A percentile compares a stretch with the other conserved stretches of the same genome.
phyloP scores from a whole-genome alignment of 306 rosid genomes.

The Purshia tridentata region DNA sequence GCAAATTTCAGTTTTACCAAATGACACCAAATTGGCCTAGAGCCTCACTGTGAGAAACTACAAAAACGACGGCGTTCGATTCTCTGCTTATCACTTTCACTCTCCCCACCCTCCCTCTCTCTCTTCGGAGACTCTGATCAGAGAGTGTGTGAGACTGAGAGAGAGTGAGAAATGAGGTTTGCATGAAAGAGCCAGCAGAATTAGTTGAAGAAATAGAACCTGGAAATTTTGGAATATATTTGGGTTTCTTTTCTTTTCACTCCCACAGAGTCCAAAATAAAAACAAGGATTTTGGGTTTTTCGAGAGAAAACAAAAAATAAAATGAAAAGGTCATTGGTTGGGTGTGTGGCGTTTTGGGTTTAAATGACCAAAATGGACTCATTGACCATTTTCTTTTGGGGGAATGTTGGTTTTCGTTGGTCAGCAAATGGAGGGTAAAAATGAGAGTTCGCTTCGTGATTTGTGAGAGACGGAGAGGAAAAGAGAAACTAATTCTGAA shows the following conservation, averaged over 20 bases:
- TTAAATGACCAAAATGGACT: background rate
- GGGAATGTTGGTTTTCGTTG: background rate
- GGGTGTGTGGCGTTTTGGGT: background rate
- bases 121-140: background rate
- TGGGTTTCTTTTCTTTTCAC: background rate
- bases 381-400: background rate
- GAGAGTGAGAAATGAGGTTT: background rate
- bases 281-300: background rate
- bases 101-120: background rate
- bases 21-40: background rate
- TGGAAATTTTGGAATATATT: constrained; percentile 1
- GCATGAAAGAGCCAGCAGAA: background rate
- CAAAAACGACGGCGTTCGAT: background rate
- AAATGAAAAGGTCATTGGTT: background rate
- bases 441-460: background rate
- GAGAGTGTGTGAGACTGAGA: background rate
- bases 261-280: background rate
- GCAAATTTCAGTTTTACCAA: background rate
- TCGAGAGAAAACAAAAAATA: background rate
- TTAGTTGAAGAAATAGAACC: background rate
- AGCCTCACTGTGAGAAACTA: background rate
- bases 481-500: too few relatives aligned
- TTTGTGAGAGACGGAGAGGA: too few relatives aligned
- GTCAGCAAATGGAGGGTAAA: background rate
- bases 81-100: background rate